phyloP scores from a whole-genome alignment of 2,329 filamentous ascomycete species.

The Lecanoromycetidae sp. region DNA sequence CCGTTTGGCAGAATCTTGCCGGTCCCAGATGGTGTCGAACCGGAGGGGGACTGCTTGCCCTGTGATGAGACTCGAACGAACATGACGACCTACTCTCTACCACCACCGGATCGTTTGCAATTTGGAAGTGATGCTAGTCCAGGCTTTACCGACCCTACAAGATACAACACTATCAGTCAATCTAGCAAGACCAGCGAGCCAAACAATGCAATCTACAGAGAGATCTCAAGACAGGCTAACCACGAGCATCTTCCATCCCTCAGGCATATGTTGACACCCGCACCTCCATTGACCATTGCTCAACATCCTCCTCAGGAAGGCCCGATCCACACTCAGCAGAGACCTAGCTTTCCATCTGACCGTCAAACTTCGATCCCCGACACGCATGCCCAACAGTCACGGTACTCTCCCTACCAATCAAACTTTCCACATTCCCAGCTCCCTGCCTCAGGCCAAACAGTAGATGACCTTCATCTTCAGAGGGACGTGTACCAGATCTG shows the following conservation, averaged over 20 bases:
- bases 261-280: constrained; percentile 29
- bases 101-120: constrained; percentile 28
- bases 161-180: constrained; percentile 20
- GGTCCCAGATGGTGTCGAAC: constrained; percentile 20
- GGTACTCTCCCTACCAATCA: neutral
- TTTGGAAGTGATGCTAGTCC: constrained; percentile 27
- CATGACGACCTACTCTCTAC: constrained; percentile 30
- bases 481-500: neutral
- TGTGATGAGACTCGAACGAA: constrained; percentile 26
- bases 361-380: neutral
- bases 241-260: constrained; percentile 29
- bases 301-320: constrained; percentile 22
- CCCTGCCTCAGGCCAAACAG: neutral
- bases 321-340: constrained; percentile 19
- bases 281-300: constrained; percentile 22
- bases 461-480: neutral
- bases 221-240: constrained; percentile 13
- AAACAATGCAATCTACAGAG: constrained; percentile 14
- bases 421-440: neutral
- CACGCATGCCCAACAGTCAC: neutral
- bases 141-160: constrained; percentile 21
- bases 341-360: neutral
- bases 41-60: constrained; percentile 22
- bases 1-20: constrained; percentile 31
- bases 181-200: constrained; percentile 13